Evolutionary conservation across 2,329 filamentous ascomycete genomes (phyloP).

Genomic region (Pestalotiopsis fici): DNA sequence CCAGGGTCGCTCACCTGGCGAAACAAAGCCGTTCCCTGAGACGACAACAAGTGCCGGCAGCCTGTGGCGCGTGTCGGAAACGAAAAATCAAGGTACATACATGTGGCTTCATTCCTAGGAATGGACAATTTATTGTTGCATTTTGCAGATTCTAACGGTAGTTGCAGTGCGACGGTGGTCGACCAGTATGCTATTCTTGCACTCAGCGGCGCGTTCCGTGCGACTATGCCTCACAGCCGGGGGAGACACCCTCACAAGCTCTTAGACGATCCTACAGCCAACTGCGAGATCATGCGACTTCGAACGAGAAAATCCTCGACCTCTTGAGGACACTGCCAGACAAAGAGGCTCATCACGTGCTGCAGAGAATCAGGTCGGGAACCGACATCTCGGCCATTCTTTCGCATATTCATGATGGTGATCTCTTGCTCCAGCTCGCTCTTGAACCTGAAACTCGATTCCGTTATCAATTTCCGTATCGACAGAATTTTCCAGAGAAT

Average conservation of each 20-base stretch:
- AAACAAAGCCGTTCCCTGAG: not conserved
- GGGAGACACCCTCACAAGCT: constrained; percentile 31
- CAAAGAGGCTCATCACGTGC: constrained; percentile 32
- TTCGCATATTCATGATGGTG: constrained; percentile 34
- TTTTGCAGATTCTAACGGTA: not conserved
- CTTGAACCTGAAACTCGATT: constrained; percentile 36
- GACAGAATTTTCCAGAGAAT: constrained; percentile 28
- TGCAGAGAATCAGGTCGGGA: constrained; percentile 36
- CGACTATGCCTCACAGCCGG: constrained; percentile 19
- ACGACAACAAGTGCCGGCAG: constrained; percentile 15
- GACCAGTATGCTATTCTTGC: constrained; percentile 30
- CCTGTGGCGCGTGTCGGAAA: constrained; percentile 30
- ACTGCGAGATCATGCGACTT: constrained; percentile 24
- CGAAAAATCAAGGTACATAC: constrained; percentile 30
- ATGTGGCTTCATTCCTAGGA: not conserved
- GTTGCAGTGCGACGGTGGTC: constrained; percentile 29
- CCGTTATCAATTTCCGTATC: constrained; percentile 41
- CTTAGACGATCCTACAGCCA: constrained; percentile 31
- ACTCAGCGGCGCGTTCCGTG: constrained; percentile 27
- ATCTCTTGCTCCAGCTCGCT: constrained; percentile 37
- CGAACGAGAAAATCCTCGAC: constrained; percentile 29
- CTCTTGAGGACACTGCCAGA: constrained; percentile 22
- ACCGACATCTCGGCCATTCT: constrained; percentile 30
- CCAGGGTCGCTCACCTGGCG: not conserved
- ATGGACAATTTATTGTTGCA: not conserved